Evolutionary conservation across 768 basidiomycete genomes (phyloP).

Genomic region (Scleroderma citrinum): DNA sequence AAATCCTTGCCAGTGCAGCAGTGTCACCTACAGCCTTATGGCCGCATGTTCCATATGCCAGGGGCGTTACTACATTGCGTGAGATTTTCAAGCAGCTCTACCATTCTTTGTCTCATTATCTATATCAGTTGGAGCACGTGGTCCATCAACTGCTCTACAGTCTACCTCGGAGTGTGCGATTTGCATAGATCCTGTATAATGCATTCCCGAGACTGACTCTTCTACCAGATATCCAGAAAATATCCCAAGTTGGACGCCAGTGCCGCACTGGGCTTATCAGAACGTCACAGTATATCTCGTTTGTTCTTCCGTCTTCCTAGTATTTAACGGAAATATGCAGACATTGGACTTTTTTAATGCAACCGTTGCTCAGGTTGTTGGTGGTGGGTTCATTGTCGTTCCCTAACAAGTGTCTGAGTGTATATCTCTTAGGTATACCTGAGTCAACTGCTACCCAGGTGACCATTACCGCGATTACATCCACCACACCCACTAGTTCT

Average conservation of each 20-base stretch:
- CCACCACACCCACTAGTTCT: constrained; percentile 6
- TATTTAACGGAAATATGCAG: constrained; percentile 18
- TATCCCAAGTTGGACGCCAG: constrained; percentile 42
- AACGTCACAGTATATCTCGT: constrained; percentile 39
- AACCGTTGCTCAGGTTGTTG: constrained; percentile 29
- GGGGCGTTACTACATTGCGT: constrained; percentile 34
- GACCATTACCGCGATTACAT: constrained; percentile 13
- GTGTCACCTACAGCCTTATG: constrained; percentile 49
- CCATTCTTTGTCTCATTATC: constrained; percentile 3
- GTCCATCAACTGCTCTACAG: constrained; percentile 40
- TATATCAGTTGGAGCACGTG: constrained; percentile 45
- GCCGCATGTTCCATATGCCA: constrained; percentile 58
- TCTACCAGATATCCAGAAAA: constrained; percentile 37
- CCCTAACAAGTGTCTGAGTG: neutral
- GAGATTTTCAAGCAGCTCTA: neutral
- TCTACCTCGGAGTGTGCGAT: constrained; percentile 27
- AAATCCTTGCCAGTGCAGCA: constrained; percentile 46
- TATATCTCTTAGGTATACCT: constrained; percentile 27
- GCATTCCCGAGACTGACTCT: neutral
- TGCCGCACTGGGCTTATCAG: constrained; percentile 61
- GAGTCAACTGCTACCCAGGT: constrained; percentile 38
- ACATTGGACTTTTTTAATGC: constrained; percentile 34
- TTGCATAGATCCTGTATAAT: neutral
- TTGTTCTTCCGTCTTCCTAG: neutral
- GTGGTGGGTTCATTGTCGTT: constrained; percentile 13